A percentile compares a stretch with the other conserved stretches of the same genome.
Evolutionary conservation across 2,329 filamentous ascomycete species (phyloP).

Genomic region (Nemania sp.): DNA sequence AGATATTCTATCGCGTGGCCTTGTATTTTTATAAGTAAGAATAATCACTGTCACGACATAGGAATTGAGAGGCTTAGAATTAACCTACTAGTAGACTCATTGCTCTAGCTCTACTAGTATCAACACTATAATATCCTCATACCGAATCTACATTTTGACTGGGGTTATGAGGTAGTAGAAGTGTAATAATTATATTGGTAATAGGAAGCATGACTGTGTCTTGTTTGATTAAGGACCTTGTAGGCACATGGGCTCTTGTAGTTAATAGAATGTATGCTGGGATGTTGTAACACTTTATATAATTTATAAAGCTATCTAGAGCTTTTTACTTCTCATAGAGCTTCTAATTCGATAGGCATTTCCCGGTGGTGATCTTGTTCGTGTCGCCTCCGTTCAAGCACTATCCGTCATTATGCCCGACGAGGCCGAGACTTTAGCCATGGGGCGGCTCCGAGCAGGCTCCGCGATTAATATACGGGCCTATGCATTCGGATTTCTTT

Average conservation of each 20-base stretch:
- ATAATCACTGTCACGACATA: neutral
- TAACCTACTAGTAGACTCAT: conserved; percentile 61
- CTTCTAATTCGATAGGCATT: neutral
- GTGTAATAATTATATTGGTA: neutral
- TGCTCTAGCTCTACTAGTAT: conserved; percentile 56
- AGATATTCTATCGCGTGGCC: neutral
- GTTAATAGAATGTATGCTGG: neutral
- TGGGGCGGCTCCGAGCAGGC: neutral
- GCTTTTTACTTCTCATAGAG: neutral
- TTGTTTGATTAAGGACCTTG: neutral
- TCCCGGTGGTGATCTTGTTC: neutral
- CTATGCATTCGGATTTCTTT: conserved; percentile 26
- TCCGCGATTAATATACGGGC: conserved; percentile 23
- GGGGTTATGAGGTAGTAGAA: no score
- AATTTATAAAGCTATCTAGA: neutral
- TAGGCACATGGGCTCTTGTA: neutral
- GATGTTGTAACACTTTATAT: neutral
- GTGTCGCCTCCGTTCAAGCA: neutral
- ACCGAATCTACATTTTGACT: neutral
- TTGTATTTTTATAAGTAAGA: neutral
- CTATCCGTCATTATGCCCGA: conserved; percentile 30
- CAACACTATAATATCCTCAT: neutral
- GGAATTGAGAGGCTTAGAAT: conserved; percentile 63
- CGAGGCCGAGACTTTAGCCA: conserved; percentile 32
- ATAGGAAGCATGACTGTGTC: neutral